Conservation (phyloP, 2,329 filamentous ascomycete genomes). For the Fusarium tuaranense region DNA sequence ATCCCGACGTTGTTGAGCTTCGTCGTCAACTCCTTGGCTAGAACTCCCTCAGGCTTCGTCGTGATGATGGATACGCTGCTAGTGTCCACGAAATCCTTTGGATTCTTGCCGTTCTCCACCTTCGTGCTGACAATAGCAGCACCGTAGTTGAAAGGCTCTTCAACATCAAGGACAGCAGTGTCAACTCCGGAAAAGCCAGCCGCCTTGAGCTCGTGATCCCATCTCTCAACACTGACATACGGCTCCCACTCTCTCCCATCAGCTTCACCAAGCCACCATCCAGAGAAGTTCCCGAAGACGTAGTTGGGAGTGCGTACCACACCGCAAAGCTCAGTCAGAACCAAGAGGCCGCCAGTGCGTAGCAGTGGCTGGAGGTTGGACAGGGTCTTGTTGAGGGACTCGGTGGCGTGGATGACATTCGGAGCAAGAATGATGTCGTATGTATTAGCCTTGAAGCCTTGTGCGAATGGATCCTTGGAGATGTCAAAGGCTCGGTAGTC, state of each 20-base stretch:
- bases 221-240: slow-evolving; percentile 37
- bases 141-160: neutral
- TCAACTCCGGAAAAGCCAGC: slow-evolving; percentile 37
- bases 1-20: neutral
- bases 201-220: slow-evolving; percentile 43
- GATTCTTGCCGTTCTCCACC: neutral
- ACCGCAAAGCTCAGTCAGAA: neutral
- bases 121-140: neutral
- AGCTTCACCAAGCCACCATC: slow-evolving; percentile 50
- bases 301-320: slow-evolving; percentile 33
- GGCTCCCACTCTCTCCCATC: slow-evolving; percentile 43
- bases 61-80: neutral
- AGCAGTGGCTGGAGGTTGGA: slow-evolving; percentile 40
- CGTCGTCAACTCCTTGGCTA: neutral
- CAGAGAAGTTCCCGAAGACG: slow-evolving; percentile 43
- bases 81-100: neutral
- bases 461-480: slow-evolving; percentile 41
- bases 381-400: slow-evolving; percentile 36
- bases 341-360: slow-evolving; percentile 3
- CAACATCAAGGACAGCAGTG: slow-evolving; percentile 5
- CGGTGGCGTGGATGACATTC: slow-evolving; percentile 47
- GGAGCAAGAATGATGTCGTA: slow-evolving; percentile 48
- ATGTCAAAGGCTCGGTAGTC: slow-evolving; percentile 49
- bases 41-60: neutral
- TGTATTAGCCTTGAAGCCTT: slow-evolving; percentile 42